Percentiles rank a stretch among this genome's conserved stretches.
Conservation (phyloP, 352 stramenopile genomes). For the Peronospora destructor region DNA sequence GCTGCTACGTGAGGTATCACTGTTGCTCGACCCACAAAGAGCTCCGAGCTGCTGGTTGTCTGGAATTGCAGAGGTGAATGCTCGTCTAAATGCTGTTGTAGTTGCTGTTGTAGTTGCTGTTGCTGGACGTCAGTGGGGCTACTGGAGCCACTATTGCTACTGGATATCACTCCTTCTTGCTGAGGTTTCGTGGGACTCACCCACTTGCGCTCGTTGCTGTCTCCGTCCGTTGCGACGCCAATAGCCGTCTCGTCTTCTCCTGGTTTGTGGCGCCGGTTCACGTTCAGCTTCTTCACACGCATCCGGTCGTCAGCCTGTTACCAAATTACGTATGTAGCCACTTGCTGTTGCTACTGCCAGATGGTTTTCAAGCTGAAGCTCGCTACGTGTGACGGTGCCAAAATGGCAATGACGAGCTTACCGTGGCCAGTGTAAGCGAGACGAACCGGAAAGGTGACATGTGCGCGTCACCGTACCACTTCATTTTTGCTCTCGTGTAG, state of each 20-base stretch:
- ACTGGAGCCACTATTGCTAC: conserved; percentile 29
- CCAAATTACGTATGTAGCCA: conserved; percentile 2
- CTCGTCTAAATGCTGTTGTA: conserved; percentile 5
- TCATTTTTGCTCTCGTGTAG: neutral
- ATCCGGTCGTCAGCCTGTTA: conserved; percentile 29
- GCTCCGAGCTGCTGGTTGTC: conserved; percentile 10
- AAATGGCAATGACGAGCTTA: conserved; percentile 24
- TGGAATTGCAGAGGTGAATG: conserved; percentile 19
- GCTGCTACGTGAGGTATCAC: conserved; percentile 13
- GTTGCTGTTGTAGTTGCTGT: conserved; percentile 17
- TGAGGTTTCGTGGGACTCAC: conserved; percentile 34
- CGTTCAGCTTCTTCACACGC: conserved; percentile 75
- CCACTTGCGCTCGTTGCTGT: conserved; percentile 36
- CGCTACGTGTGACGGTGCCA: conserved; percentile 9
- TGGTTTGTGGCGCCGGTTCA: conserved; percentile 53
- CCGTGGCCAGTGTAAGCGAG: conserved; percentile 6
- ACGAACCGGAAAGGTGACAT: conserved; percentile 21
- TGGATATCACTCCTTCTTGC: conserved; percentile 4
- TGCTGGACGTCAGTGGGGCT: conserved; percentile 42
- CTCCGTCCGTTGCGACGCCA: conserved; percentile 12
- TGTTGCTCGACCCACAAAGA: conserved; percentile 6
- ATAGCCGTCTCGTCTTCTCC: conserved; percentile 48
- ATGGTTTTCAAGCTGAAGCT: neutral
- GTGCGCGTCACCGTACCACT: conserved; percentile 18
- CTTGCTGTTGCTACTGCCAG: conserved; percentile 3